Evolutionary conservation across 1,284 basidiomycete species (phyloP), one percentile per base, ranked within the genome.

Genomic region (Sporisorium scitamineum): DNA sequence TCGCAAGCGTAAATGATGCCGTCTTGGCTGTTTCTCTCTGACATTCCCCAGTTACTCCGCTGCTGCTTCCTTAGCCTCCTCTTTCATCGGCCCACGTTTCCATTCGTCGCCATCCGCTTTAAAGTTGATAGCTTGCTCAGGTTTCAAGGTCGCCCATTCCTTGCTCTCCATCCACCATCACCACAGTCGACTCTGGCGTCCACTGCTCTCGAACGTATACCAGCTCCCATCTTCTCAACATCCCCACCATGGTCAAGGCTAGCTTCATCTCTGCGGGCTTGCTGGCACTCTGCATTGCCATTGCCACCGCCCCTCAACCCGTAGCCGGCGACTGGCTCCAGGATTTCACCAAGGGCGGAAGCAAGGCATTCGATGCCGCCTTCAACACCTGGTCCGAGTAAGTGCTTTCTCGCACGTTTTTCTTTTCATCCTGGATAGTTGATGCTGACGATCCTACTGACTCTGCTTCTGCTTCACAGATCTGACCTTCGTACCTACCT

Each of bases 301-400:
- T 81, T 39, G 70, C 71, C 51, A 70, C 74, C 41, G 68, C 64
- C 20, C 77, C 79, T 32, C 70, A 75, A 59, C 51, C 70, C 37
- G 81, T 72, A 5, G 69, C 69, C 16, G 83, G 71, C 24, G 76
- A 84, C 55, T 70, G 73, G 60, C 61, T 81, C 41, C 75, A 74
- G 60, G 80, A 83, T 52, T 78, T 79, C 20, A 68, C 78, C 45
- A 66, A 67, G 52, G 71, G 77, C 14, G 76, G 80, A 31, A 58
- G 74, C 61, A 65, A 75, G n/a, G 76, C 73, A 48, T 83, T 83
- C 44, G 70, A 82, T 54, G 69, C 82, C 22, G 78, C 81, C 51
- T 85, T 85, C 62, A 52, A 65, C 41, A 59, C 74, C 14, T 85
- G 83, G 83, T 78, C 80, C 67, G 80, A 81, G 82, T 78, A 52